Base-by-base conservation (phyloP, 2,329 filamentous ascomycete species). In the Trichoderma afroharzianum region DNA sequence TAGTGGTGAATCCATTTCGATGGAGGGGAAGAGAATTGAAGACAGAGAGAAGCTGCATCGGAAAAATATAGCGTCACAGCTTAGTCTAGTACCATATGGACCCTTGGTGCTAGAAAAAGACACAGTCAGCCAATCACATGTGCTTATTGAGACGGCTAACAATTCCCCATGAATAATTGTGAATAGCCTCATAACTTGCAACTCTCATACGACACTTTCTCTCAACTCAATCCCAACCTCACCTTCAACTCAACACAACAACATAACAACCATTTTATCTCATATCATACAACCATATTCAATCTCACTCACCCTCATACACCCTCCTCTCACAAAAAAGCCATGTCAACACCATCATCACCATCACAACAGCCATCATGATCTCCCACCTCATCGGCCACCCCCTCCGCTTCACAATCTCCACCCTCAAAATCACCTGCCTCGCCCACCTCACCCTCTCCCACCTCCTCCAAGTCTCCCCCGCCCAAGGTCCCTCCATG, bases 401-500 rank as follows among this genome's bases (percentile, higher is more conserved):
- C 72, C 84, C 84, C 15, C 68, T 83, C 72, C 82, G 81, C 69
- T 76, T 81, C 72, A 73, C 77, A 39, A 68, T 81, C 50, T 77
- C 78, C 11, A 80, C 79, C 74, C 69, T 82, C 74, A 82, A 82
- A 71, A 74, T 77, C 11, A 75, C 85, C 67, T 84, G 84, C 74
- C 76, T 87, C 68, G 74, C 83, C 59, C 76, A 86, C 73, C 80
- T 83, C 72, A 82, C 84, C 21, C 75, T 85, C 73, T 86, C 88
- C 57, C 91, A 96, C 81, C 83, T 89, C 76, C 88, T 89, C 82
- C 85, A 85, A 74, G 77, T 91, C 74, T 86, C 87, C 24, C 81
- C 84, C 4, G 90, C 90, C 18, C 84, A 85, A 30, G 95, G 95
- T 2, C 90, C 94, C 4, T 95, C 92, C 21, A 98, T 98, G 96